Evolutionary conservation across 345 rosid species (phyloP).

Genomic region (Brassica carinata): DNA sequence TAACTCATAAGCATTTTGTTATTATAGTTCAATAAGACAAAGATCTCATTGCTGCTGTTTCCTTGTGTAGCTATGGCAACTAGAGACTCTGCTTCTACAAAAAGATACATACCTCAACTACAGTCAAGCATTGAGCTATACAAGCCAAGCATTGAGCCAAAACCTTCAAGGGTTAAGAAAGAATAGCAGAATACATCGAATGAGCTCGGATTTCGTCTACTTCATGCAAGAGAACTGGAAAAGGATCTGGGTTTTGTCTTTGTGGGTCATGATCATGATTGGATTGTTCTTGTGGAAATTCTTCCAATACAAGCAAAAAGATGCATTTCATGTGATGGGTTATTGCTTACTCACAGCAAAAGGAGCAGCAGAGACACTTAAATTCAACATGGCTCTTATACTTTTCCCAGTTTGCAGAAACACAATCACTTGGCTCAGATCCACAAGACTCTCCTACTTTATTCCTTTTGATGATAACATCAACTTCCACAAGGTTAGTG

Average conservation of each 20-base stretch:
- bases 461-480: conserved; percentile 97
- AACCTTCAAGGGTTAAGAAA: conserved; percentile 86
- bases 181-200: conserved; percentile 55
- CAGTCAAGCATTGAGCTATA: conserved; percentile 95
- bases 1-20: neutral
- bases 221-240: conserved; percentile 87
- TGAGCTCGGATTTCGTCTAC: conserved; percentile 56
- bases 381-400: conserved; percentile 95
- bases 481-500: conserved; percentile 93
- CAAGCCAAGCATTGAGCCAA: conserved; percentile 98
- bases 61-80: conserved; percentile 87
- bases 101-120: conserved; percentile 94
- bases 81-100: conserved; percentile 92
- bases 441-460: conserved; percentile 67
- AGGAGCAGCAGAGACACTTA: conserved; percentile 95
- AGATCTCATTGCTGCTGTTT: conserved; percentile 1
- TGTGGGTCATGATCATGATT: conserved; percentile 84
- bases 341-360: conserved; percentile 92
- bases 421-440: conserved; percentile 91
- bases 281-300: conserved; percentile 92
- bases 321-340: conserved; percentile 78
- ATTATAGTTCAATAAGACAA: conserved; percentile 6
- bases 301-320: conserved; percentile 71
- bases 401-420: conserved; percentile 97
- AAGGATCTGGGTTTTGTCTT: conserved; percentile 81